Conservation (phyloP, 768 basidiomycete genomes). For the Psilocybe azurescens region DNA sequence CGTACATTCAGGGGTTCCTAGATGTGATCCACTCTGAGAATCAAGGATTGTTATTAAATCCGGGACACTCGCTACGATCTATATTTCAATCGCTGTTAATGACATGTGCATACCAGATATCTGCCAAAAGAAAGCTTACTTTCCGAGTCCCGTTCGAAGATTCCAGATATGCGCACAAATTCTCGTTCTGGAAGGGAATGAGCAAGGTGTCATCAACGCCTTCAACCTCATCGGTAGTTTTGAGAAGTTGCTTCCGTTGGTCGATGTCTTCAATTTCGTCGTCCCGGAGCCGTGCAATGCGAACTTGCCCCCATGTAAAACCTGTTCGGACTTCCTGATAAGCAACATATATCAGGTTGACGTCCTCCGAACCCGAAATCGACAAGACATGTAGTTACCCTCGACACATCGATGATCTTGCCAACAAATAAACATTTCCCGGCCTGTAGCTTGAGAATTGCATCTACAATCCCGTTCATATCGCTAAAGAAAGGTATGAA, state of each 20-base stretch:
- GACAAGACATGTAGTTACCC: slow-evolving; percentile 21
- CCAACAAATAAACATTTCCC: slow-evolving; percentile 54
- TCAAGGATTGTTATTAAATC: slow-evolving; percentile 71
- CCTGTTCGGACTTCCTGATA: slow-evolving; percentile 39
- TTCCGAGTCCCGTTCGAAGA: slow-evolving; percentile 31
- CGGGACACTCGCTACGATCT: slow-evolving; percentile 63
- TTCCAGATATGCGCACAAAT: slow-evolving; percentile 53
- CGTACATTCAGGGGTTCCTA: slow-evolving; percentile 61
- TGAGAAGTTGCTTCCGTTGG: background rate
- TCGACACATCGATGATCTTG: slow-evolving; percentile 59
- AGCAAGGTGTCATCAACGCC: slow-evolving; percentile 32
- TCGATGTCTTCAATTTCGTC: slow-evolving; percentile 34
- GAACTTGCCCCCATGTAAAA: slow-evolving; percentile 41
- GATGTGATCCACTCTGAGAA: slow-evolving; percentile 60
- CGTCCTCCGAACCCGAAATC: background rate
- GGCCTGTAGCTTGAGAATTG: slow-evolving; percentile 35
- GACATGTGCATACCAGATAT: too few species aligned
- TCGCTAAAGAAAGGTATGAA: slow-evolving; percentile 23
- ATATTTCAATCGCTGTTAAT: too few species aligned
- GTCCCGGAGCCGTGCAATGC: slow-evolving; percentile 31
- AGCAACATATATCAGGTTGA: background rate
- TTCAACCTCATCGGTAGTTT: background rate
- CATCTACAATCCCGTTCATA: slow-evolving; percentile 29
- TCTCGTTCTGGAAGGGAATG: slow-evolving; percentile 71
- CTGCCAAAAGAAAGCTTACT: slow-evolving; percentile 14